A percentile compares a stretch with the other conserved stretches of the same genome.
Conservation (phyloP, 2,329 filamentous ascomycete species). For the Verticillium tricorpus region DNA sequence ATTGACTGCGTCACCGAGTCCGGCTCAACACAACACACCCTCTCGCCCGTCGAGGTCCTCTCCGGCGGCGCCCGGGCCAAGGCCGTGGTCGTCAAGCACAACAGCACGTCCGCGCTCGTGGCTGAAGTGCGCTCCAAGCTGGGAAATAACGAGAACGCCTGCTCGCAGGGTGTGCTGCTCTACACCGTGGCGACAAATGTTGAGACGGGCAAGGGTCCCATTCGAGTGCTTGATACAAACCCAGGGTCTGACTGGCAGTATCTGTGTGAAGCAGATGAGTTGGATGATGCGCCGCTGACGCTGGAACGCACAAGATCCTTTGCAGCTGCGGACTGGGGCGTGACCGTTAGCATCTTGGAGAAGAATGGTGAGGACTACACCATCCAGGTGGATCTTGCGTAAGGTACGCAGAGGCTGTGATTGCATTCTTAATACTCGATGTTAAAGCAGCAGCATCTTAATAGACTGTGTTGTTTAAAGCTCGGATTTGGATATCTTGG, state of each 20-base stretch:
- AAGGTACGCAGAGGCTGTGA: neutral
- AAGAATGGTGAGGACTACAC: constrained; percentile 4
- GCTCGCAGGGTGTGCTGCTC: constrained; percentile 27
- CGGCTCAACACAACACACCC: constrained; percentile 21
- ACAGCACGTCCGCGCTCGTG: constrained; percentile 19
- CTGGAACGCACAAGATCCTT: neutral
- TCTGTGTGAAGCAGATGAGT: constrained; percentile 20
- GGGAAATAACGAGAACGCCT: constrained; percentile 20
- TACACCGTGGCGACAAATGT: constrained; percentile 26
- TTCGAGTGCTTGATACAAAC: constrained; percentile 26
- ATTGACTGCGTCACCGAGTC: constrained; percentile 23
- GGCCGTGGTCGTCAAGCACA: constrained; percentile 22
- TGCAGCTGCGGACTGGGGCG: neutral
- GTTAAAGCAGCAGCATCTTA: too few relatives aligned
- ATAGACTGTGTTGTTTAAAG: too few relatives aligned
- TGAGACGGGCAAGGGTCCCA: constrained; percentile 22
- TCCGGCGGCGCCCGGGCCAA: constrained; percentile 15
- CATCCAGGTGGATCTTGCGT: neutral
- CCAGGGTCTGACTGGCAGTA: constrained; percentile 15
- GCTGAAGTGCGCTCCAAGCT: constrained; percentile 23
- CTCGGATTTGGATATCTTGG: too few relatives aligned
- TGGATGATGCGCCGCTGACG: constrained; percentile 27
- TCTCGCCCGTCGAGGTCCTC: constrained; percentile 15
- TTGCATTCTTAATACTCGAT: too few relatives aligned
- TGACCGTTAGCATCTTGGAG: neutral